These are phyloP conservation scores for Hyparrhenia diplandra DNA, from an alignment of 176 grass and related monocot species.

Conservation along the genomic window DNA sequence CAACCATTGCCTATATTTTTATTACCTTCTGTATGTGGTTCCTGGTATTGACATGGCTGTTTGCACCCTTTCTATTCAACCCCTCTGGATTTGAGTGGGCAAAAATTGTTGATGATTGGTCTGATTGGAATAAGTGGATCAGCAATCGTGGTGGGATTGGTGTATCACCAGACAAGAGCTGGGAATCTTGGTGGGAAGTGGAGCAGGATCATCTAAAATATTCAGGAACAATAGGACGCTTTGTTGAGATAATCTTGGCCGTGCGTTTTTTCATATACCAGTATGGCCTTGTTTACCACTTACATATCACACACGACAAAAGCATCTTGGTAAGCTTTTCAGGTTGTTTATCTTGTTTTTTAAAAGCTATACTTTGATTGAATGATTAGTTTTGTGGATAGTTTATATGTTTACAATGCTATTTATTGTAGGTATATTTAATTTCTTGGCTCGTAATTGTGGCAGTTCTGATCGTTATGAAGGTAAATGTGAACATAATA, in stretches of 20 bases:
- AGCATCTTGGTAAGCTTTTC: conserved; percentile 70
- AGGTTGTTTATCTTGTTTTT: conserved; percentile 15
- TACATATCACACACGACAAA: conserved; percentile 50
- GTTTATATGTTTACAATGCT: conserved; percentile 12
- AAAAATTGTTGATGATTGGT: conserved; percentile 93
- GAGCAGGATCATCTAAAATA: conserved; percentile 85
- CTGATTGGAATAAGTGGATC: conserved; percentile 96
- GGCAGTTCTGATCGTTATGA: conserved; percentile 64
- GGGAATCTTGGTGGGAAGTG: conserved; percentile 96
- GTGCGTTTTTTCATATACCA: conserved; percentile 88
- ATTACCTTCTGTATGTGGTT: conserved; percentile 84
- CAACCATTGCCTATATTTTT: conserved; percentile 65
- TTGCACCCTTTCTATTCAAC: conserved; percentile 90
- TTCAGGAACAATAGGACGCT: conserved; percentile 58
- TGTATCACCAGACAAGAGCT: conserved; percentile 80
- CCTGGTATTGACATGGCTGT: conserved; percentile 88
- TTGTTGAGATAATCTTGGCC: conserved; percentile 75
- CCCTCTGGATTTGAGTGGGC: conserved; percentile 96
- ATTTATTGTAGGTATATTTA: conserved; percentile 79
- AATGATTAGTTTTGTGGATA: conserved; percentile 6
- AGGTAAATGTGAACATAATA: conserved; percentile 53
- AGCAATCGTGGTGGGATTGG: conserved; percentile 87
- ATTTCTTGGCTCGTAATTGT: conserved; percentile 78
- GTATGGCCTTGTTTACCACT: conserved; percentile 92
- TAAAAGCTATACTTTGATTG: conserved; percentile 15